A percentile compares a stretch with the other conserved stretches of the same genome.
Evolutionary conservation across 352 stramenopile species (phyloP).

Genomic region (Phytophthora pluvialis): DNA sequence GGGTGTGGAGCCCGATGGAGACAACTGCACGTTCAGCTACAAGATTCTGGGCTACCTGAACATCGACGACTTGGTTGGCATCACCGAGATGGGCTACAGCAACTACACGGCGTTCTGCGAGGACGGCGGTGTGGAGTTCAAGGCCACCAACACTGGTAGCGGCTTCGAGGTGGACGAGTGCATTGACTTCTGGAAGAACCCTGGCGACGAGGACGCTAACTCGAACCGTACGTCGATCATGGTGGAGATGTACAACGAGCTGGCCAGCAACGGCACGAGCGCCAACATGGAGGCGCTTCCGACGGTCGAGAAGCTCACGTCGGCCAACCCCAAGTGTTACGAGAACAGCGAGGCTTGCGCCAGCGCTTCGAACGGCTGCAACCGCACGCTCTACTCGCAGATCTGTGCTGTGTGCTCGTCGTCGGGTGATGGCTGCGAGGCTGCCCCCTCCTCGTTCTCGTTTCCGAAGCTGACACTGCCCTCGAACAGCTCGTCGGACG

Average conservation of each 20-base stretch:
- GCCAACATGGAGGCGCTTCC: constrained; percentile 61
- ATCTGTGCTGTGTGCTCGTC: constrained; percentile 59
- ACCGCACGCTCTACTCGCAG: constrained; percentile 64
- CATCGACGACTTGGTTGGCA: constrained; percentile 69
- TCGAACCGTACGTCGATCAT: constrained; percentile 44
- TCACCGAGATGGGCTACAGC: constrained; percentile 63
- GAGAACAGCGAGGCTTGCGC: constrained; percentile 65
- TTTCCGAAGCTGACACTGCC: constrained; percentile 37
- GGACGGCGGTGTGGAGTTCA: constrained; percentile 61
- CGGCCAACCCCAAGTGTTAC: constrained; percentile 72
- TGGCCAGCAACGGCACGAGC: constrained; percentile 36
- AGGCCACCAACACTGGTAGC: constrained; percentile 38
- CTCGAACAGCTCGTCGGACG: constrained; percentile 14
- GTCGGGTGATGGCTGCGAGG: constrained; percentile 8
- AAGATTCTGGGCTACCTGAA: constrained; percentile 63
- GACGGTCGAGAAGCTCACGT: constrained; percentile 40
- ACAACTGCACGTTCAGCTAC: constrained; percentile 71
- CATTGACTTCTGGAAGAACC: constrained; percentile 71
- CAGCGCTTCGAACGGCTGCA: constrained; percentile 50
- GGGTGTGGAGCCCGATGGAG: constrained; percentile 50
- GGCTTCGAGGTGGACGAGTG: constrained; percentile 40
- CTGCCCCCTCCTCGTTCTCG: constrained; percentile 14
- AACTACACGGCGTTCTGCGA: constrained; percentile 72
- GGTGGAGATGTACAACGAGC: constrained; percentile 59
- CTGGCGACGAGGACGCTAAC: constrained; percentile 51